These are phyloP conservation scores for Phaeodactylum tricornutum DNA, from an alignment of 108 stramenopile species.

Conservation along the genomic window DNA sequence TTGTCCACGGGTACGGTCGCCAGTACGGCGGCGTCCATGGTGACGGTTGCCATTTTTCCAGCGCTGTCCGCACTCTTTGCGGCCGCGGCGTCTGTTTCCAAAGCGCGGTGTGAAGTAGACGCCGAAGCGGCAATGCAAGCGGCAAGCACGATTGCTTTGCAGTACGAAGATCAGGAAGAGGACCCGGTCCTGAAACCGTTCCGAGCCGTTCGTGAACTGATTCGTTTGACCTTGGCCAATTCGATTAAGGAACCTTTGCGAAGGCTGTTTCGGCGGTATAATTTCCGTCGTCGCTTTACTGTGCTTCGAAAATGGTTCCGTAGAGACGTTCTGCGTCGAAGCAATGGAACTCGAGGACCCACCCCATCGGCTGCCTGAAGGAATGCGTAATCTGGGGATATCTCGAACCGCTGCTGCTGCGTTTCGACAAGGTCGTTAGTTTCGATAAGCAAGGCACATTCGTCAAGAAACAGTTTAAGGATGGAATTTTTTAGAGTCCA, in stretches of 20 bases:
- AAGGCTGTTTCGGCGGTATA: constrained; percentile 12
- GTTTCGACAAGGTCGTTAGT: too few species aligned
- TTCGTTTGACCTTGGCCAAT: constrained; percentile 24
- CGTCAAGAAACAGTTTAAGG: too few species aligned
- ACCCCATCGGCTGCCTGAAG: not conserved
- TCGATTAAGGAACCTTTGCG: constrained; percentile 17
- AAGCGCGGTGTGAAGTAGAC: constrained; percentile 82
- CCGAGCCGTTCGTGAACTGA: constrained; percentile 50
- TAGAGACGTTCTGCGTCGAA: not conserved
- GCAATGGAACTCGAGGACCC: not conserved
- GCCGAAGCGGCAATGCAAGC: constrained; percentile 74
- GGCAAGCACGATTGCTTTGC: constrained; percentile 69
- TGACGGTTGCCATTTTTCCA: constrained; percentile 50
- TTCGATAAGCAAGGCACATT: too few species aligned
- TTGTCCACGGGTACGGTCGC: constrained; percentile 25
- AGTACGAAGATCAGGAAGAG: constrained; percentile 49
- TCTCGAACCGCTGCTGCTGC: too few species aligned
- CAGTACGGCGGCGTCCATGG: constrained; percentile 36
- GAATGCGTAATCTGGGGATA: not conserved
- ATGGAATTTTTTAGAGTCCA: too few species aligned
- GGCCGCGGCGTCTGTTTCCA: constrained; percentile 82
- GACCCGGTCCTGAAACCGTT: constrained; percentile 71
- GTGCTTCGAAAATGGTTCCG: not conserved
- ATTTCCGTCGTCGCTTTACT: not conserved
- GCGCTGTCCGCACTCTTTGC: constrained; percentile 65